Conservation (phyloP, 129 eudicot genomes). For the Rutidosis leptorrhynchoides region DNA sequence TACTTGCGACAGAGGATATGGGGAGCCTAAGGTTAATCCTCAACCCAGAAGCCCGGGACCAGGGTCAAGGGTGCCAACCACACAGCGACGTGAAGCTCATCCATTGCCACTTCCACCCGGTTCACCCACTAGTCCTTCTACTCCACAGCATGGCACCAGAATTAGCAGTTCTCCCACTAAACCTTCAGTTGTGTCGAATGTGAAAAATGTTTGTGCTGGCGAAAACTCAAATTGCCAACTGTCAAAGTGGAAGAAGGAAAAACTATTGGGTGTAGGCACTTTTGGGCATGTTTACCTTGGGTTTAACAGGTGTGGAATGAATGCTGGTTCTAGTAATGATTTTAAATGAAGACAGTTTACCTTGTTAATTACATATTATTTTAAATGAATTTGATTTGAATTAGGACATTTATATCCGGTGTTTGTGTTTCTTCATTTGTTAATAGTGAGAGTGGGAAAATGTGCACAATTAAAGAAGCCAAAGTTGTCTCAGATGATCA, state of each 20-base stretch:
- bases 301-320: slow-evolving; percentile 53
- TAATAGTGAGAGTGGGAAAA: slow-evolving; percentile 79
- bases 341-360: not conserved
- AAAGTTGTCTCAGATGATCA: slow-evolving; percentile 63
- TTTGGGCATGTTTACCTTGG: slow-evolving; percentile 96
- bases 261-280: slow-evolving; percentile 86
- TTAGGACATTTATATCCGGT: slow-evolving; percentile 16
- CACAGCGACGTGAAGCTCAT: slow-evolving; percentile 62
- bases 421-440: slow-evolving; percentile 11
- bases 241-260: slow-evolving; percentile 85
- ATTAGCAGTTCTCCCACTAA: slow-evolving; percentile 41
- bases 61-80: slow-evolving; percentile 47
- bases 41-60: slow-evolving; percentile 70
- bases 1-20: slow-evolving; percentile 38
- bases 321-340: not conserved
- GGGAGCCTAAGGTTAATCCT: slow-evolving; percentile 43
- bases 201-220: slow-evolving; percentile 36
- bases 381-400: not conserved
- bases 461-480: slow-evolving; percentile 95
- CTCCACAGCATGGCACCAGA: slow-evolving; percentile 30
- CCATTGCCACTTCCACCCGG: slow-evolving; percentile 68
- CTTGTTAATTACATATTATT: slow-evolving; percentile 2
- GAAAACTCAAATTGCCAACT: slow-evolving; percentile 37
- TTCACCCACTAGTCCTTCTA: slow-evolving; percentile 29
- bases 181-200: slow-evolving; percentile 47